These are phyloP conservation scores for Vitrella brassicaformis DNA, from an alignment of 73 alveolate genomes.

Conservation along the genomic window DNA sequence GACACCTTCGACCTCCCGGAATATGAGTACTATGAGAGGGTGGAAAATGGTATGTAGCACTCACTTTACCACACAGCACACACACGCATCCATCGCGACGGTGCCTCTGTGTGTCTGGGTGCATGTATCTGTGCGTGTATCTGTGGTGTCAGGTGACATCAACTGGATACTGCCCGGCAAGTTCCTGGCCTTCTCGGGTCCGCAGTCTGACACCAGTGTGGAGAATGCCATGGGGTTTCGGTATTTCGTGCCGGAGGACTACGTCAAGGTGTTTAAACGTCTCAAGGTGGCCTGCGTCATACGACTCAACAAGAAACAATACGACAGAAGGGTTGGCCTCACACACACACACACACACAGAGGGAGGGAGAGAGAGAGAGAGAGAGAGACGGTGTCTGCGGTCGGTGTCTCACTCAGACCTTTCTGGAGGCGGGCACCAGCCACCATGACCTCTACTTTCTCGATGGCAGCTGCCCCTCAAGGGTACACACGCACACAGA, in stretches of 20 bases:
- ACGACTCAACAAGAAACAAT: conserved; percentile 68
- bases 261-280: conserved; percentile 70
- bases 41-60: conserved; percentile 55
- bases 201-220: too few relatives aligned
- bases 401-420: too few relatives aligned
- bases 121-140: conserved; percentile 23
- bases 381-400: too few relatives aligned
- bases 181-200: conserved; percentile 80
- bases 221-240: too few relatives aligned
- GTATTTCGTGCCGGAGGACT: conserved; percentile 93
- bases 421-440: conserved; percentile 8
- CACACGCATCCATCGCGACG: not conserved
- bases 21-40: conserved; percentile 82
- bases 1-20: conserved; percentile 59
- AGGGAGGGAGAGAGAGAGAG: too few relatives aligned
- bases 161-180: conserved; percentile 84
- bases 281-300: conserved; percentile 67
- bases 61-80: not conserved
- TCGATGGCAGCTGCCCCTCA: conserved; percentile 35
- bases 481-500: too few relatives aligned
- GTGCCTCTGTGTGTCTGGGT: not conserved
- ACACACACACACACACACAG: too few relatives aligned
- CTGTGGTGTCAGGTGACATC: conserved; percentile 78
- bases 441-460: conserved; percentile 27
- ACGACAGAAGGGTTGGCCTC: too few relatives aligned